Conservation (phyloP, 2,329 filamentous ascomycete genomes). For the Penicillium sclerotigenum region DNA sequence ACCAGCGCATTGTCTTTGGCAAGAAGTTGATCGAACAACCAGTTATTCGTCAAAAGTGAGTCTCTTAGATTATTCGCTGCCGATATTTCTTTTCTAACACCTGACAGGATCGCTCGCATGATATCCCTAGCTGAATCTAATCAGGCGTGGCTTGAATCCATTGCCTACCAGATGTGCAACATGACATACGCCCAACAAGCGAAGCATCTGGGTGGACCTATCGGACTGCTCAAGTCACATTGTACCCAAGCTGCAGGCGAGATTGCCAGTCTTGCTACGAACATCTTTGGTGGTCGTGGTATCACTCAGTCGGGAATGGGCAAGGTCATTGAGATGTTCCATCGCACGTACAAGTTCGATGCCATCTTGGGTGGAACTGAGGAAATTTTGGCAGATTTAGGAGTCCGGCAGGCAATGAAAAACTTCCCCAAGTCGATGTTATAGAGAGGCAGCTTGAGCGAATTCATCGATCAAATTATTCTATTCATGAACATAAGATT, state of each 20-base stretch:
- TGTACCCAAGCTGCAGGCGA: constrained; percentile 74
- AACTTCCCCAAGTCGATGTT: constrained; percentile 81
- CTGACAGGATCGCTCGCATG: constrained; percentile 71
- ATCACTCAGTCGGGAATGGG: constrained; percentile 83
- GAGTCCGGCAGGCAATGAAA: constrained; percentile 79
- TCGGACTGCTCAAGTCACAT: constrained; percentile 78
- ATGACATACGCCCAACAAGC: constrained; percentile 77
- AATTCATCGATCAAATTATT: not conserved
- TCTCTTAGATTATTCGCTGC: not conserved
- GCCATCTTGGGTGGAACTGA: constrained; percentile 76
- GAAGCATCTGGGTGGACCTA: constrained; percentile 72
- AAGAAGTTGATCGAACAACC: constrained; percentile 81
- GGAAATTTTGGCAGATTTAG: constrained; percentile 76
- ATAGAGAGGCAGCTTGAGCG: constrained; percentile 41
- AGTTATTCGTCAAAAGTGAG: constrained; percentile 73
- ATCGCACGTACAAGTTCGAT: constrained; percentile 79
- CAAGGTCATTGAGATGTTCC: constrained; percentile 76
- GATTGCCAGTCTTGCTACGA: constrained; percentile 76
- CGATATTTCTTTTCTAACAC: not conserved
- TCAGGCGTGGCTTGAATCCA: constrained; percentile 79
- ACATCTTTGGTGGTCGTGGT: constrained; percentile 81
- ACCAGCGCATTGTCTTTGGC: constrained; percentile 79
- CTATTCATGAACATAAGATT: not conserved
- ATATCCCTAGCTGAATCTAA: constrained; percentile 77
- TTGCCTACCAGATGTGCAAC: constrained; percentile 84